phyloP scores from a whole-genome alignment of 768 basidiomycete genomes.

The Amyloporia xantha region DNA sequence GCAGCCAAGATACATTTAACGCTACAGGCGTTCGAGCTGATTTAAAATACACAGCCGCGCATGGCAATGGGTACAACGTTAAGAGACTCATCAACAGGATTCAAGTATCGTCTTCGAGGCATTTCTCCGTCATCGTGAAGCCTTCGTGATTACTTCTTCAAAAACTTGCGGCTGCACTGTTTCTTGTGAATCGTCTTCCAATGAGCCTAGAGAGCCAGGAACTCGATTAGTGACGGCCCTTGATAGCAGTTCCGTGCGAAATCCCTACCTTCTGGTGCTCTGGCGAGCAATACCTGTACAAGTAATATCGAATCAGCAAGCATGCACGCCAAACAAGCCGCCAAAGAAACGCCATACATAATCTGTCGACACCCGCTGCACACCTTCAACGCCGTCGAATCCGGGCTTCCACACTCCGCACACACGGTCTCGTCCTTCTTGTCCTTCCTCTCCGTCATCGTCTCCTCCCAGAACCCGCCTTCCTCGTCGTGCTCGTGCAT shows the following conservation, averaged over 20 bases:
- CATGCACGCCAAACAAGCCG: neutral
- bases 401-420: neutral
- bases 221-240: too few species aligned
- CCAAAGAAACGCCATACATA: neutral
- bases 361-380: neutral
- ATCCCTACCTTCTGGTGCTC: neutral
- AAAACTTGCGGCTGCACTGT: neutral
- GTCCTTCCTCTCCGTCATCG: neutral
- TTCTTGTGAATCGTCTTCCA: neutral
- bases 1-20: too few species aligned
- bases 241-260: neutral
- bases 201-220: too few species aligned
- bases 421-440: neutral
- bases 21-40: too few species aligned
- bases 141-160: too few species aligned
- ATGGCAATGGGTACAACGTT: too few species aligned
- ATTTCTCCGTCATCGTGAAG: too few species aligned
- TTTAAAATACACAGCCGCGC: too few species aligned
- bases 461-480: slow-evolving; percentile 1
- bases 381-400: neutral
- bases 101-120: too few species aligned
- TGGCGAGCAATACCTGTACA: neutral
- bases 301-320: neutral
- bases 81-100: too few species aligned
- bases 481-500: neutral